Evolutionary conservation across 192 early-diverging fungal species (phyloP).

Genomic region (Coemansia sp.): DNA sequence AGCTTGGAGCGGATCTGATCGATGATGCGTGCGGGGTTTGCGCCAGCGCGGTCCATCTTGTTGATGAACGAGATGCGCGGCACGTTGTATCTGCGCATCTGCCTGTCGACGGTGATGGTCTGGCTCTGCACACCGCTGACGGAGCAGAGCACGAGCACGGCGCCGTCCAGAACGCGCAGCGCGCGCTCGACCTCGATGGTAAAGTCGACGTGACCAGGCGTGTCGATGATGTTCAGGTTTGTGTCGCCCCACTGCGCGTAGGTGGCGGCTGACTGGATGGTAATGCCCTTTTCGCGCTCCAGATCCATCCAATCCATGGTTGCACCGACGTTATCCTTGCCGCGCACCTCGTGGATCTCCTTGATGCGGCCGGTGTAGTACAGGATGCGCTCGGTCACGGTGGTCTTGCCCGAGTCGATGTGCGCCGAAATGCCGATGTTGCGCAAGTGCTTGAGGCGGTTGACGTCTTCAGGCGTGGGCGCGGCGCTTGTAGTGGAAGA

Average conservation of each 20-base stretch:
- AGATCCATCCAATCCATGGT: slow-evolving; percentile 99
- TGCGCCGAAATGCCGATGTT: slow-evolving; percentile 90
- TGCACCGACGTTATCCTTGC: slow-evolving; percentile 87
- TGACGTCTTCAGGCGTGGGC: slow-evolving; percentile 37
- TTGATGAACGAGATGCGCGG: slow-evolving; percentile 87
- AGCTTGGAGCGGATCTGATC: slow-evolving; percentile 80
- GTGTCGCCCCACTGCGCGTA: slow-evolving; percentile 77
- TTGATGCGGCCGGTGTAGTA: slow-evolving; percentile 87
- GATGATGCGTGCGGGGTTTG: slow-evolving; percentile 78
- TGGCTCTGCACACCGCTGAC: slow-evolving; percentile 86
- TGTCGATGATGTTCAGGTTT: slow-evolving; percentile 86
- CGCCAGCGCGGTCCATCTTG: slow-evolving; percentile 88
- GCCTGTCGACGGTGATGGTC: slow-evolving; percentile 87
- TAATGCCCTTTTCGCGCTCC: slow-evolving; percentile 92
- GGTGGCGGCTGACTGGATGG: slow-evolving; percentile 86
- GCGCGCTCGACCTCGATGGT: slow-evolving; percentile 89
- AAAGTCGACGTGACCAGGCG: slow-evolving; percentile 88
- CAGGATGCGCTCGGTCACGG: slow-evolving; percentile 79
- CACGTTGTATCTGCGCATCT: slow-evolving; percentile 87
- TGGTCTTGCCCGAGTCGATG: slow-evolving; percentile 88
- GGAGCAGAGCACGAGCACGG: slow-evolving; percentile 80
- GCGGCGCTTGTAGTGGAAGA: too few species aligned
- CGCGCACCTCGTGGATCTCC: slow-evolving; percentile 86
- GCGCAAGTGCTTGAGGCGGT: slow-evolving; percentile 64
- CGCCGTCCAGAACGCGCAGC: slow-evolving; percentile 82